Conservation (phyloP, 2,329 filamentous ascomycete genomes). For the Keithomyces neogunnii region DNA sequence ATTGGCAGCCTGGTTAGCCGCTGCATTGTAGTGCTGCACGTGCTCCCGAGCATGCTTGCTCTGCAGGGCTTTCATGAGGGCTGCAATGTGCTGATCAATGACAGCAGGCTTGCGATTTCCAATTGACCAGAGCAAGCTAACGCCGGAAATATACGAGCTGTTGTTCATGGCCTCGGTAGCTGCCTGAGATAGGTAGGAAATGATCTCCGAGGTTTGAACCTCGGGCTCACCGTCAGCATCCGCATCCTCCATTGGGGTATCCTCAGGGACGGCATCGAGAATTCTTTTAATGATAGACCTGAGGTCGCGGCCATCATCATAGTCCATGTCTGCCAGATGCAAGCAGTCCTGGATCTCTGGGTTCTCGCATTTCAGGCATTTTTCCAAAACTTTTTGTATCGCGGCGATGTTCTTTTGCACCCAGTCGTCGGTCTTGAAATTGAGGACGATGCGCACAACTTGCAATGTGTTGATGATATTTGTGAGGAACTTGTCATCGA, state of each 20-base stretch:
- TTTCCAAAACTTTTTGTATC: constrained; percentile 84
- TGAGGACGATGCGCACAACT: constrained; percentile 81
- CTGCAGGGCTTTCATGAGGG: constrained; percentile 89
- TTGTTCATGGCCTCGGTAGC: constrained; percentile 81
- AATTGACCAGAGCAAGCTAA: constrained; percentile 90
- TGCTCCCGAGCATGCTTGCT: constrained; percentile 90
- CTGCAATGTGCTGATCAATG: constrained; percentile 80
- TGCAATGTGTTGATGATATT: constrained; percentile 91
- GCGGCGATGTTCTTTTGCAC: constrained; percentile 67
- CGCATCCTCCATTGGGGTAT: constrained; percentile 60
- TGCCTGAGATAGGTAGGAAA: constrained; percentile 73
- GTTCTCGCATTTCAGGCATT: constrained; percentile 78
- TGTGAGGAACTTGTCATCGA: constrained; percentile 76
- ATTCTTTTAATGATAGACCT: constrained; percentile 72
- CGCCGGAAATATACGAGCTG: constrained; percentile 73
- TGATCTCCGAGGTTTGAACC: constrained; percentile 75
- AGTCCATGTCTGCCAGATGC: constrained; percentile 62
- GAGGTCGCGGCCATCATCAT: constrained; percentile 61
- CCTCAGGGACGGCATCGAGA: constrained; percentile 81
- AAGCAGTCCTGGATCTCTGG: constrained; percentile 90
- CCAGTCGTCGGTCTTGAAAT: constrained; percentile 86
- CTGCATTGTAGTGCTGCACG: constrained; percentile 63
- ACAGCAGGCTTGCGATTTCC: constrained; percentile 76
- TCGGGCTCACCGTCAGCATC: constrained; percentile 82
- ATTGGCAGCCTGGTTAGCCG: constrained; percentile 41